Evolutionary conservation across 192 early-diverging fungal genomes (phyloP).

Genomic region (Pecoramyces ruminantium): DNA sequence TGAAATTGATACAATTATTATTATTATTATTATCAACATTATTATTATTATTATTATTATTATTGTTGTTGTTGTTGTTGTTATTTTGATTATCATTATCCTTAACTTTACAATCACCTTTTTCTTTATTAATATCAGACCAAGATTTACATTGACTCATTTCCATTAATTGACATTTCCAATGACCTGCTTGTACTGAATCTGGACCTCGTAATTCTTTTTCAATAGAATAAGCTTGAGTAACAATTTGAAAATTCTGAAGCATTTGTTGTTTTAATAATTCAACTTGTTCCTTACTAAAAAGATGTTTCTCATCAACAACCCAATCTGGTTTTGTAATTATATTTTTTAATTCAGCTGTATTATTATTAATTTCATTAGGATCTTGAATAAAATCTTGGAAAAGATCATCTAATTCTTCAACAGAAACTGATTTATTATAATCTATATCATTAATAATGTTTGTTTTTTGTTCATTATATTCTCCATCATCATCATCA

Average conservation of each 20-base stretch:
- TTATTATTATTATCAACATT: too few species aligned
- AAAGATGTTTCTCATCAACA: conserved; percentile 6
- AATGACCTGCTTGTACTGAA: conserved; percentile 12
- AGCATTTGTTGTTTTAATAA: conserved; percentile 23
- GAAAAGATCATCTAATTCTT: background rate
- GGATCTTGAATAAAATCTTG: background rate
- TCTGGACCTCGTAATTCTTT: conserved; percentile 15
- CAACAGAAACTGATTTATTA: background rate
- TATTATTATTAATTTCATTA: background rate
- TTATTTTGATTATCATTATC: too few species aligned
- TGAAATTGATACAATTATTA: too few species aligned
- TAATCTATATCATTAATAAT: background rate
- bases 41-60: too few species aligned
- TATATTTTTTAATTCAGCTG: background rate
- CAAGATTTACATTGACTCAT: background rate
- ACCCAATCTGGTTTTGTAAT: background rate
- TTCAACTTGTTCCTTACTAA: conserved; percentile 19
- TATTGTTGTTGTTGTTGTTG: too few species aligned
- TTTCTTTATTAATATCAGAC: background rate
- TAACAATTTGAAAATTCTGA: conserved; percentile 28
- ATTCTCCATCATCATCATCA: background rate
- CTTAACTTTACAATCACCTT: background rate
- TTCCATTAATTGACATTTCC: conserved; percentile 20
- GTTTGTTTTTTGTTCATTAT: background rate
- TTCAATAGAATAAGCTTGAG: conserved; percentile 21